These are phyloP conservation scores for Corymbia maculata DNA, from an alignment of 345 rosid genomes.

Conservation along the genomic window DNA sequence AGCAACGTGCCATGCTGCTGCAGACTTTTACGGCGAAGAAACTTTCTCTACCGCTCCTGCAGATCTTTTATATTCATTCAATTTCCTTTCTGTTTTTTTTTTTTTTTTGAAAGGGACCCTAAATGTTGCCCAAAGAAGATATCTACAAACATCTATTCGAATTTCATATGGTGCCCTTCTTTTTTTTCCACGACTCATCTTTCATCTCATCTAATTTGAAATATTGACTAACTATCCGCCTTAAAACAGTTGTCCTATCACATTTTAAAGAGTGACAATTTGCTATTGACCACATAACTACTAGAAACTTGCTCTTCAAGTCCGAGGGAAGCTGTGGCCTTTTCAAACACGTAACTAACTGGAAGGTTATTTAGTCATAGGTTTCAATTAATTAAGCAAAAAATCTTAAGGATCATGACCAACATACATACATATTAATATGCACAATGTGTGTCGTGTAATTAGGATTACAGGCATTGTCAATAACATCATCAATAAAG, in stretches of 20 bases:
- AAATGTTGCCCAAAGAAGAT: background rate
- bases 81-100: too few relatives aligned
- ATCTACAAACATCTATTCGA: background rate
- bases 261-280: background rate
- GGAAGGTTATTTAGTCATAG: too few relatives aligned
- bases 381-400: too few relatives aligned
- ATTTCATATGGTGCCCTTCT: background rate
- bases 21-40: too few relatives aligned
- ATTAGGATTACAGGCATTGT: too few relatives aligned
- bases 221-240: too few relatives aligned
- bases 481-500: too few relatives aligned
- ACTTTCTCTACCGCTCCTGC: too few relatives aligned
- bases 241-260: background rate
- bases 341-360: background rate
- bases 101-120: background rate
- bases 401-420: too few relatives aligned
- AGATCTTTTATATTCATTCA: too few relatives aligned
- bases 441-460: too few relatives aligned
- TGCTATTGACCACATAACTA: background rate
- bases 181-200: background rate
- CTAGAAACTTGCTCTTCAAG: background rate
- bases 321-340: background rate
- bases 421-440: too few relatives aligned
- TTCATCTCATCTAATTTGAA: background rate
- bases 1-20: background rate